Evolutionary conservation across 345 rosid genomes (phyloP).

Genomic region (Gossypium turneri): DNA sequence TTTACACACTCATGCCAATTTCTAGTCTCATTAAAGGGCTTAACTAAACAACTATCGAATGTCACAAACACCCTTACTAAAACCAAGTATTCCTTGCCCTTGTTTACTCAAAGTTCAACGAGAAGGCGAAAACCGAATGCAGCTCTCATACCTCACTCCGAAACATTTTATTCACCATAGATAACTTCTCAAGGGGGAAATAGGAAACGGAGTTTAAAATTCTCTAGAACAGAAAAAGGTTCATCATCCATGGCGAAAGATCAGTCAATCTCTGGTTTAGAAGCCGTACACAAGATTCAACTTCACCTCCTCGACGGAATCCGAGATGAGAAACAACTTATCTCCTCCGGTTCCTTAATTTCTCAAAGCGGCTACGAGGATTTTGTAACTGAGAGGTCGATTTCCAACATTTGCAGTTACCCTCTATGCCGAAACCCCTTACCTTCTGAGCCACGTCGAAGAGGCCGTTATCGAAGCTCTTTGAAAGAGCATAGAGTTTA

Average conservation of each 20-base stretch:
- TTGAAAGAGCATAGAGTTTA: constrained; percentile 71
- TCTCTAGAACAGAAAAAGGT: neutral
- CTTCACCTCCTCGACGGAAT: constrained; percentile 58
- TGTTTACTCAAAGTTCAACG: neutral
- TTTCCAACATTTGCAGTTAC: constrained; percentile 62
- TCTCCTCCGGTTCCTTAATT: constrained; percentile 57
- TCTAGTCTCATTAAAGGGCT: too few relatives aligned
- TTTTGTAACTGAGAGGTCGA: constrained; percentile 64
- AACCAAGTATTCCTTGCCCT: neutral
- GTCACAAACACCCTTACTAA: neutral
- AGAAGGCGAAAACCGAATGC: neutral
- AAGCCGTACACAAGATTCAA: constrained; percentile 60
- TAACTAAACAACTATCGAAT: neutral
- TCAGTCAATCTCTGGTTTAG: constrained; percentile 34
- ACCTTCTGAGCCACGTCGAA: constrained; percentile 45
- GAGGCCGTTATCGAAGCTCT: constrained; percentile 63
- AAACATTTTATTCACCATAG: neutral
- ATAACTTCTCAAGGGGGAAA: neutral
- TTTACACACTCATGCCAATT: too few relatives aligned
- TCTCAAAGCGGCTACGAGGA: constrained; percentile 61
- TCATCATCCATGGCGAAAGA: constrained; percentile 29
- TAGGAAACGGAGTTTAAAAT: neutral
- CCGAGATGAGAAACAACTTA: constrained; percentile 48
- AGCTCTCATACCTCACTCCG: neutral
- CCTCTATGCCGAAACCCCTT: constrained; percentile 50